phyloP scores from a whole-genome alignment of 345 rosid species.

The Acer campestre region DNA sequence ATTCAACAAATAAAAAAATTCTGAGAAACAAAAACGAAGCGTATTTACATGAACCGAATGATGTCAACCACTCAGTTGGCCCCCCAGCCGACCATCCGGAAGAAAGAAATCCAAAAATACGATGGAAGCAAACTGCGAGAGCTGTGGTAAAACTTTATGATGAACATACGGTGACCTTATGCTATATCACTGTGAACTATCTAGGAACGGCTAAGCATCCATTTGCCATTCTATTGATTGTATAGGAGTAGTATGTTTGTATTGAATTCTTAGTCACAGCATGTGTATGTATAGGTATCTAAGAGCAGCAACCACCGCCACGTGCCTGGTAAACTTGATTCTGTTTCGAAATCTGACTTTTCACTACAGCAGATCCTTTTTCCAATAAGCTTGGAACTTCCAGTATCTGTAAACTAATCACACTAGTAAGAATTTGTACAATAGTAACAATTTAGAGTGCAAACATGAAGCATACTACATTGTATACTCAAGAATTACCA shows the following conservation, averaged over 20 bases:
- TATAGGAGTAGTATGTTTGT: neutral
- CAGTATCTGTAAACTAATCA: conserved; percentile 47
- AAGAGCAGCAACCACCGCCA: conserved; percentile 56
- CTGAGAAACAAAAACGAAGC: neutral
- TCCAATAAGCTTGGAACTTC: conserved; percentile 77
- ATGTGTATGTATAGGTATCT: neutral
- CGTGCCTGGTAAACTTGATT: conserved; percentile 37
- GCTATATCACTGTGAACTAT: neutral
- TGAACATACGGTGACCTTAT: neutral
- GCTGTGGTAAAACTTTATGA: neutral
- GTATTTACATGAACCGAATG: neutral
- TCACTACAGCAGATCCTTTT: conserved; percentile 68
- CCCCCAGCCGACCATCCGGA: neutral
- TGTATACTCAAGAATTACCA: neutral
- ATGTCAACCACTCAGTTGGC: too few relatives aligned
- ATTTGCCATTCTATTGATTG: neutral
- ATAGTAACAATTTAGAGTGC: neutral
- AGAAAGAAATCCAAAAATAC: neutral
- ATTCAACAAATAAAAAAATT: neutral
- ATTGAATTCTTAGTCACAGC: neutral
- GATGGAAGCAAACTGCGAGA: neutral
- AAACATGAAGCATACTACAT: neutral
- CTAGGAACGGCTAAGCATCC: neutral
- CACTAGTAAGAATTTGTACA: conserved; percentile 8
- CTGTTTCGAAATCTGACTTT: conserved; percentile 50